Conservation (phyloP, 2,329 filamentous ascomycete genomes). For the Phoma sp. region DNA sequence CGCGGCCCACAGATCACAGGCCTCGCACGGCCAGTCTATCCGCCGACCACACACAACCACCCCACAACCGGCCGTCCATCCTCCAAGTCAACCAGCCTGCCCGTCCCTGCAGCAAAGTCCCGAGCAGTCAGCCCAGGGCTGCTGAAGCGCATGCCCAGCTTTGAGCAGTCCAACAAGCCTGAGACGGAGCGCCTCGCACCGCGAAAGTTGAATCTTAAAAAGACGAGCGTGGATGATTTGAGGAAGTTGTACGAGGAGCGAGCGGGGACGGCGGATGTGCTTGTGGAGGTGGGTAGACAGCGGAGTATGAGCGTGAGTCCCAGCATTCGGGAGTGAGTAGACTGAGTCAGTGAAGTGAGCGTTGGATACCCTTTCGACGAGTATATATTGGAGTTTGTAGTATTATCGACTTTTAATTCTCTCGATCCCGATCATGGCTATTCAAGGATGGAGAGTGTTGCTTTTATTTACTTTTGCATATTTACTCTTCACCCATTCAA, state of each 20-base stretch:
- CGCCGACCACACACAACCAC: conserved; percentile 24
- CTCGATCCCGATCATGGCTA: no score
- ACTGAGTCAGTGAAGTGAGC: not conserved
- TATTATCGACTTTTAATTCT: not conserved
- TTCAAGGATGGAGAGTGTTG: no score
- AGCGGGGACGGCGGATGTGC: conserved; percentile 48
- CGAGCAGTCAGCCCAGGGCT: conserved; percentile 52
- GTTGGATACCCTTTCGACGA: not conserved
- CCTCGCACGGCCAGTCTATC: conserved; percentile 48
- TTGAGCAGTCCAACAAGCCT: conserved; percentile 41
- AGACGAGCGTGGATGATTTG: conserved; percentile 57
- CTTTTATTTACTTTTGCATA: no score
- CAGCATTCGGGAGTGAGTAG: conserved; percentile 12
- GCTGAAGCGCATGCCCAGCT: conserved; percentile 57
- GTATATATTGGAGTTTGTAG: not conserved
- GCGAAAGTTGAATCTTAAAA: conserved; percentile 52
- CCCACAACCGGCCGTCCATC: conserved; percentile 35
- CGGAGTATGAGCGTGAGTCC: conserved; percentile 13
- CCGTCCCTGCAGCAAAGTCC: conserved; percentile 37
- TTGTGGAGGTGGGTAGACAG: conserved; percentile 29
- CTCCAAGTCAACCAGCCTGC: conserved; percentile 41
- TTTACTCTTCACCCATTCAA: no score
- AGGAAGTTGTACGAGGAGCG: conserved; percentile 58
- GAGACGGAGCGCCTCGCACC: conserved; percentile 33
- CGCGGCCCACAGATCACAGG: conserved; percentile 45